These are phyloP conservation scores for Salvia sclarea DNA, from an alignment of 305 asterid genomes.

Conservation along the genomic window DNA sequence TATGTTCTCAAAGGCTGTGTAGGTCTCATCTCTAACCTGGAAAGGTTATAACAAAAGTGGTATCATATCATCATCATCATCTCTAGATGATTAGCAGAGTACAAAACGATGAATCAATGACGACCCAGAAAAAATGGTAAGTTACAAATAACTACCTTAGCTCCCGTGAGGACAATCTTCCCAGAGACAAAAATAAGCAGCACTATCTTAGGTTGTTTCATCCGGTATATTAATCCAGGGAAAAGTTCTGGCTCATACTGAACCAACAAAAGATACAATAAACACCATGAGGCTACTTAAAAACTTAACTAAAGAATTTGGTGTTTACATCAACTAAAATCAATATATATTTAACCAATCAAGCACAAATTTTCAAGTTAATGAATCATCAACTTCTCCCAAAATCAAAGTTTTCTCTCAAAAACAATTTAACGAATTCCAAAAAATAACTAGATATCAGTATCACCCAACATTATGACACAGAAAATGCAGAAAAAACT, in stretches of 20 bases:
- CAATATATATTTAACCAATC: background rate
- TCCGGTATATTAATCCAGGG: constrained; percentile 72
- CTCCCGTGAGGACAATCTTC: constrained; percentile 75
- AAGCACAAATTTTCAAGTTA: background rate
- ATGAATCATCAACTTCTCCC: background rate
- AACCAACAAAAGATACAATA: constrained; percentile 32
- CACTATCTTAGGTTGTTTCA: constrained; percentile 76
- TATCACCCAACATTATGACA: background rate
- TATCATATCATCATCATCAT: background rate
- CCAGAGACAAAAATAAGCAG: constrained; percentile 74
- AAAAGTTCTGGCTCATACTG: constrained; percentile 78
- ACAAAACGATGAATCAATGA: background rate
- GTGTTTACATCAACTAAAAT: background rate
- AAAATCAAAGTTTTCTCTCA: background rate
- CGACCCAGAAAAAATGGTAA: background rate
- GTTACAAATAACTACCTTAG: constrained; percentile 49
- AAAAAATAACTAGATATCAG: background rate
- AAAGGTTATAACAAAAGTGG: constrained; percentile 27
- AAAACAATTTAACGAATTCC: background rate
- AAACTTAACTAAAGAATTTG: background rate
- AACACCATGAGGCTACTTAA: constrained; percentile 20
- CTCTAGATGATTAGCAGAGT: background rate
- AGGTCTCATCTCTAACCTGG: constrained; percentile 67
- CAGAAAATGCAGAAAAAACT: background rate
- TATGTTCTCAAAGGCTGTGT: constrained; percentile 67